These are phyloP conservation scores for Catharanthus roseus DNA, from an alignment of 257 asterid genomes.

Conservation along the genomic window DNA sequence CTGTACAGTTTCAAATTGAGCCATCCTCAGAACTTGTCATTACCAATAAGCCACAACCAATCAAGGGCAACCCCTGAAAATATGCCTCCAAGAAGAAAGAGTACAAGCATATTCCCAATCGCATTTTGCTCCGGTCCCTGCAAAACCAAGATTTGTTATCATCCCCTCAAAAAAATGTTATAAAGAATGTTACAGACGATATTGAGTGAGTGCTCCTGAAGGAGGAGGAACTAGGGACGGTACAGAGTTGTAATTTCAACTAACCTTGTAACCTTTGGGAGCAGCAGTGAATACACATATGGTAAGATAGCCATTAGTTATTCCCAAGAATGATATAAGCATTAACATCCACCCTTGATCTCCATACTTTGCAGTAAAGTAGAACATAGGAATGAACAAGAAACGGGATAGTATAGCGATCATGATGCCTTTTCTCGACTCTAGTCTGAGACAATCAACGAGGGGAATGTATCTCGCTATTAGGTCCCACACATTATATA, in stretches of 20 bases:
- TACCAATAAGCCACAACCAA: slow-evolving; percentile 85
- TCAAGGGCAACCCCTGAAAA: slow-evolving; percentile 62
- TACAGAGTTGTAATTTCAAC: slow-evolving; percentile 3
- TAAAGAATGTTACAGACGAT: too few relatives aligned
- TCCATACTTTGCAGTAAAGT: slow-evolving; percentile 76
- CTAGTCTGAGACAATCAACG: slow-evolving; percentile 34
- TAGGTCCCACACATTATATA: slow-evolving; percentile 69
- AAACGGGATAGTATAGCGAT: slow-evolving; percentile 47
- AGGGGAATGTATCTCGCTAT: slow-evolving; percentile 63
- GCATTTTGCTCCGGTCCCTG: slow-evolving; percentile 99
- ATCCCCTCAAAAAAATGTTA: background rate
- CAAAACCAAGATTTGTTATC: slow-evolving; percentile 2
- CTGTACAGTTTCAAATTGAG: background rate
- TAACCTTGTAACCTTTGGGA: slow-evolving; percentile 82
- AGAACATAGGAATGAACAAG: slow-evolving; percentile 67
- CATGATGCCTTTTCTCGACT: slow-evolving; percentile 57
- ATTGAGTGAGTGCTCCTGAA: too few relatives aligned
- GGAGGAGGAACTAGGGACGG: too few relatives aligned
- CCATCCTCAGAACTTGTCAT: slow-evolving; percentile 34
- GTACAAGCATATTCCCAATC: slow-evolving; percentile 64
- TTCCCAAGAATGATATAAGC: slow-evolving; percentile 60
- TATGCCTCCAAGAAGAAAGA: slow-evolving; percentile 65
- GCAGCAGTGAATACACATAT: slow-evolving; percentile 66
- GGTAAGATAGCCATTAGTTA: slow-evolving; percentile 78
- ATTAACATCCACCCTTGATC: slow-evolving; percentile 82